Evolutionary conservation across 495 filamentous ascomycete species (phyloP).

Genomic region (Jackrogersella minutella): DNA sequence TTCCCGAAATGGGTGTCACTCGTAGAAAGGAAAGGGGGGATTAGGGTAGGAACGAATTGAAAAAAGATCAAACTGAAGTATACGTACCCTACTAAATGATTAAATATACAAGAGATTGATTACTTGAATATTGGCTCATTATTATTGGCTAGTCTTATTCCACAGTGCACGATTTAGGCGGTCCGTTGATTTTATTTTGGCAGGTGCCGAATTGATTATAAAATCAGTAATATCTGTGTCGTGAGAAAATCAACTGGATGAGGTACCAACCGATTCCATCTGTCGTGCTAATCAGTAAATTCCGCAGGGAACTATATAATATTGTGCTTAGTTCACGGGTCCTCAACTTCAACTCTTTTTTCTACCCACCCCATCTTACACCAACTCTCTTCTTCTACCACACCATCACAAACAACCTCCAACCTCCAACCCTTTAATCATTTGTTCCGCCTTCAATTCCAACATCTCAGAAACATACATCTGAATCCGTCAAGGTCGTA

Average conservation of each 20-base stretch:
- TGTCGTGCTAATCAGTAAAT: background rate
- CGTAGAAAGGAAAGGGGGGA: background rate
- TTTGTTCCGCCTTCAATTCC: background rate
- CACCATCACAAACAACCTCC: background rate
- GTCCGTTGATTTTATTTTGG: background rate
- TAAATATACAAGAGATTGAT: background rate
- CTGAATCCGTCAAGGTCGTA: background rate
- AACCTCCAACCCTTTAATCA: background rate
- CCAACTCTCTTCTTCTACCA: background rate
- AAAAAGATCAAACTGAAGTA: background rate
- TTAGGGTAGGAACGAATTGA: background rate
- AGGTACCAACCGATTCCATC: background rate
- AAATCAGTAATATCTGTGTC: no score
- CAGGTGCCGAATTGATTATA: no score
- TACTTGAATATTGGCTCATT: no score
- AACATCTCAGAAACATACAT: background rate
- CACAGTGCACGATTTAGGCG: background rate
- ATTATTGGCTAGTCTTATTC: no score
- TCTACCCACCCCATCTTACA: background rate
- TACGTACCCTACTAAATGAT: background rate
- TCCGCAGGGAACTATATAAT: background rate
- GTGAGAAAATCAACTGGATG: background rate
- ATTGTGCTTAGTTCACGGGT: background rate
- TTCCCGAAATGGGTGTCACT: background rate
- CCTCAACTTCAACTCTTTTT: background rate